Evolutionary conservation across 148 eudicot genomes (phyloP).

Genomic region (Chenopodium formosanum): DNA sequence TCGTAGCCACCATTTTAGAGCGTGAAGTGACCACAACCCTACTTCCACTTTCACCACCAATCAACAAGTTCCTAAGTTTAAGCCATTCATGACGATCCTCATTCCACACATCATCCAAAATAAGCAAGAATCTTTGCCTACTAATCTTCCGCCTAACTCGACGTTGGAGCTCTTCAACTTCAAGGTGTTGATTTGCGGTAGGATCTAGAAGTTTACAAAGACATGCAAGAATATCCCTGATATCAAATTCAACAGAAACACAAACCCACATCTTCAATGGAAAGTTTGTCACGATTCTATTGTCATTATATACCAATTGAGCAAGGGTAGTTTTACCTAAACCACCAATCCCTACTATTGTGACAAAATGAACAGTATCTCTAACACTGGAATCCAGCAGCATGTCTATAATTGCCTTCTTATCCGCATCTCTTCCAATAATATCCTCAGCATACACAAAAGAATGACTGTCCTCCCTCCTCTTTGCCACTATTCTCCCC

Average conservation of each 20-base stretch:
- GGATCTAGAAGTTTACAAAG: neutral
- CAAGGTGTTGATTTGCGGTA: neutral
- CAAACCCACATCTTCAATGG: constrained; percentile 29
- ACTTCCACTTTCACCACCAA: neutral
- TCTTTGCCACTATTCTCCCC: neutral
- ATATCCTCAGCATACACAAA: constrained; percentile 10
- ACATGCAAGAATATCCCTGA: neutral
- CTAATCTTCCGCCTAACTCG: neutral
- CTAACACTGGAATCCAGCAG: neutral
- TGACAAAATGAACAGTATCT: constrained; percentile 12
- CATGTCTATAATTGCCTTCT: neutral
- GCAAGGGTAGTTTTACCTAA: constrained; percentile 40
- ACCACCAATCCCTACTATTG: constrained; percentile 35
- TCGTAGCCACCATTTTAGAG: neutral
- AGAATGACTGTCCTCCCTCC: constrained; percentile 16
- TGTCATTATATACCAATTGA: constrained; percentile 25
- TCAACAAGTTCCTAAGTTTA: neutral
- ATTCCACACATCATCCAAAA: constrained; percentile 15
- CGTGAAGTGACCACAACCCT: constrained; percentile 10
- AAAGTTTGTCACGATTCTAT: no score
- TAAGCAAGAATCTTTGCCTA: neutral
- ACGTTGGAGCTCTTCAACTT: neutral
- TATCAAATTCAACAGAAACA: constrained; percentile 16
- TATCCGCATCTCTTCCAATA: constrained; percentile 8
- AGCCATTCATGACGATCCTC: constrained; percentile 7